Evolutionary conservation across 2,329 filamentous ascomycete species (phyloP).

Genomic region (Aureobasidium sp.): DNA sequence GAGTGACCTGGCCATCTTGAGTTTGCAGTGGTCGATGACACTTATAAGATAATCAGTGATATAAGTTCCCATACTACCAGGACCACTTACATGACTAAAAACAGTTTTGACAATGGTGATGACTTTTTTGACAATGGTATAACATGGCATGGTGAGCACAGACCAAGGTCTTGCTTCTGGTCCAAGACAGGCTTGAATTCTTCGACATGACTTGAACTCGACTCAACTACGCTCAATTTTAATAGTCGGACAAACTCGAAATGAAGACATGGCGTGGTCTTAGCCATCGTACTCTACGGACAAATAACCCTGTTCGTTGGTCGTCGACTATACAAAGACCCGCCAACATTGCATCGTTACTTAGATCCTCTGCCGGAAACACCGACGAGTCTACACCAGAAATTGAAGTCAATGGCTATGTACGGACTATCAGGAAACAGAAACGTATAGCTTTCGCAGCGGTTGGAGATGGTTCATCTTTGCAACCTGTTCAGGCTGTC

Average conservation of each 20-base stretch:
- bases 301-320: background rate
- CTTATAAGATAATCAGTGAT: background rate
- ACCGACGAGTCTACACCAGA: background rate
- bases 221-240: background rate
- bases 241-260: background rate
- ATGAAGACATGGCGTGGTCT: slow-evolving; percentile 8
- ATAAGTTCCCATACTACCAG: too few relatives aligned
- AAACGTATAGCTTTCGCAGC: slow-evolving; percentile 77
- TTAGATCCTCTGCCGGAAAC: background rate
- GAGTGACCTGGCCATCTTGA: too few relatives aligned
- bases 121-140: background rate
- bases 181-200: background rate
- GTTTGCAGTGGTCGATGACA: too few relatives aligned
- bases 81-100: too few relatives aligned
- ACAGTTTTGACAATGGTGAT: too few relatives aligned
- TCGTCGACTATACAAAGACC: background rate
- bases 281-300: background rate
- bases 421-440: slow-evolving; percentile 78
- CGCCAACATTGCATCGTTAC: slow-evolving; percentile 2
- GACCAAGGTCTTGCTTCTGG: slow-evolving; percentile 6
- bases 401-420: slow-evolving; percentile 59
- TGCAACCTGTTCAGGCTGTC: slow-evolving; percentile 71
- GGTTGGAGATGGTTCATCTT: slow-evolving; percentile 77
- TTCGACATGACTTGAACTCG: background rate
- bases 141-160: background rate